Base-by-base conservation (phyloP, 257 asterid species). In the Solanum medicagineum region DNA sequence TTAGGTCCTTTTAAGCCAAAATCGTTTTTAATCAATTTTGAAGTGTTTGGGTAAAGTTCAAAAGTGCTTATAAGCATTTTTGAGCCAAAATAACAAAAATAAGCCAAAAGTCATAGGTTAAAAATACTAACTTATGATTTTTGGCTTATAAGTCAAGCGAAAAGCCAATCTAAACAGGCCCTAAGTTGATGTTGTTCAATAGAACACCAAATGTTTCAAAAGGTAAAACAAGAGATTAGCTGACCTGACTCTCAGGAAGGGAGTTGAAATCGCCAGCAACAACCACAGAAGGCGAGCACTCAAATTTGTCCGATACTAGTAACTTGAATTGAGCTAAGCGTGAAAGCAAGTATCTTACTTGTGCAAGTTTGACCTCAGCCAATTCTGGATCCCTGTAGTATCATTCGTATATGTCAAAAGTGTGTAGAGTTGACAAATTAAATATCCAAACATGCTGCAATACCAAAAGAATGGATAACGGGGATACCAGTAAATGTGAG, bases 231-330 rank as follows among this genome's bases (percentile, higher is more conserved):
- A 63, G 24, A 53, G 73, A n/a, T 51, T 45, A 44, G 83, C 89
- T 75, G 85, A 96, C 98, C 95, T 90, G 91, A 87, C 91, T 96
- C 53, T 97, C 98, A 14, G 98, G 98, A 84, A 90, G 87, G 10
- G 98, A 95, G 85, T 96, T 96, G 92, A 96, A 96, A 90, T 96
- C 98, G 36, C 98, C 97, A 19, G 97, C 91, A 59, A 96, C 91
- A 60, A 95, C 74, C 83, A 93, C 49, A 42, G 96, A 87, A 86
- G 98, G 97, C 2, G 86, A 86, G 87, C 97, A 92, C 77, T 90
- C 92, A 84, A 91, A 87, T 89, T 92, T 90, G 84, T 89, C 81
- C 1, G 95, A 88, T 22, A 95, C 97, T 32, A 87, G 84, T 22
- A 66, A 87, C 87, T 91, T 91, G 91, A 95, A 96, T 85, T 71